Conservation (phyloP, 306 rosid species). For the Cicer bijugum region DNA sequence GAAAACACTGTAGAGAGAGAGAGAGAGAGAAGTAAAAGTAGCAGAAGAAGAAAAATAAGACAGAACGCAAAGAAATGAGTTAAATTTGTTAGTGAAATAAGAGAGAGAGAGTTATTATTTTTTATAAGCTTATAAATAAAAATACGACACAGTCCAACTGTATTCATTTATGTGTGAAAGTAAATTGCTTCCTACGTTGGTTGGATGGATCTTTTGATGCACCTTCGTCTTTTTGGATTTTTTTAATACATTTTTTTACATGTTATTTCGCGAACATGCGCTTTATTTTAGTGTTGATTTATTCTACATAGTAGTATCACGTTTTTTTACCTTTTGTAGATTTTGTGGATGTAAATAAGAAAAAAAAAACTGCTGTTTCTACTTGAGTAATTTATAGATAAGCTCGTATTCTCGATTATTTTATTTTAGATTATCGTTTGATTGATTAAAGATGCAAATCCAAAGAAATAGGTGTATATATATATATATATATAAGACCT, state of each 20-base stretch:
- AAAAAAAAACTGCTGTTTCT: no score
- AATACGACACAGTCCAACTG: constrained; percentile 51
- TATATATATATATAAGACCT: no score
- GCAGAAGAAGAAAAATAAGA: not conserved
- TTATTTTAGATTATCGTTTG: no score
- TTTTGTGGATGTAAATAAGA: not conserved
- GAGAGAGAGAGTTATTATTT: constrained; percentile 38
- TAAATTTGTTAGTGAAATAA: constrained; percentile 45
- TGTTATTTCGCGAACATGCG: not conserved
- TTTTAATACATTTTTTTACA: not conserved
- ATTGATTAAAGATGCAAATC: no score
- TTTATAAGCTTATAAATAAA: constrained; percentile 25
- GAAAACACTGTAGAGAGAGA: constrained; percentile 39
- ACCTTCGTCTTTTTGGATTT: constrained; percentile 14
- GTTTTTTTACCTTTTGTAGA: not conserved
- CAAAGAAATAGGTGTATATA: no score
- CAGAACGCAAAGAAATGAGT: constrained; percentile 16
- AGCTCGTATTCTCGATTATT: no score
- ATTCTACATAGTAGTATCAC: not conserved
- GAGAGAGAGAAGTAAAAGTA: not conserved
- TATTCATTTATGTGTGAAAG: constrained; percentile 50
- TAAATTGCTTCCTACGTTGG: constrained; percentile 46
- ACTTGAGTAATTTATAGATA: no score
- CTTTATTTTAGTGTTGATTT: constrained; percentile 14
- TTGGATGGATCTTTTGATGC: constrained; percentile 42